Conservation (phyloP, 257 asterid genomes). For the Nemophila menziesii region DNA sequence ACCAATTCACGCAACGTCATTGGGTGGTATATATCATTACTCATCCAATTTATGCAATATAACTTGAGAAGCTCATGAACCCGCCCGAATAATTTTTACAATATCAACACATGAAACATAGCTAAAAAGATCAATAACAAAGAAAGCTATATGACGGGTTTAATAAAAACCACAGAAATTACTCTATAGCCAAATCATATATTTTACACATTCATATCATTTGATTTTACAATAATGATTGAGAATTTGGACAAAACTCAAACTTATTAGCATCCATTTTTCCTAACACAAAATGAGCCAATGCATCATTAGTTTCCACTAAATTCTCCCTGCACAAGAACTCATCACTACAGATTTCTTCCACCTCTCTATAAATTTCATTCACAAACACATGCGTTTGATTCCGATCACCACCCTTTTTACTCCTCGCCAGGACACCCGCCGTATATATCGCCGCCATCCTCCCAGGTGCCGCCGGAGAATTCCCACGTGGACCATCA, state of each 20-base stretch:
- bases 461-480: slow-evolving; percentile 54
- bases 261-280: slow-evolving; percentile 27
- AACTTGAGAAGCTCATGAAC: no score
- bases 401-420: slow-evolving; percentile 24
- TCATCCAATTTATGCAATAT: no score
- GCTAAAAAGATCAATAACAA: no score
- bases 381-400: slow-evolving; percentile 66
- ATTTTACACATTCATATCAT: background rate
- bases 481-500: slow-evolving; percentile 65
- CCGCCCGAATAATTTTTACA: no score
- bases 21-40: no score
- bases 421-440: slow-evolving; percentile 71
- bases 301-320: slow-evolving; percentile 24
- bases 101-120: no score
- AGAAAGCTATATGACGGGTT: no score
- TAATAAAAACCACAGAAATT: no score
- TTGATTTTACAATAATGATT: background rate
- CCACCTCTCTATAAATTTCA: slow-evolving; percentile 50
- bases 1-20: no score
- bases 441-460: slow-evolving; percentile 67
- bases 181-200: no score
- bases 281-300: slow-evolving; percentile 60
- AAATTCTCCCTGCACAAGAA: slow-evolving; percentile 49
- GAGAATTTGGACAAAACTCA: slow-evolving; percentile 38
- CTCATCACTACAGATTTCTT: slow-evolving; percentile 49